These are phyloP conservation scores for Saccharomyces hybrid DNA, from an alignment of 1,139 yeast species.

Conservation along the genomic window DNA sequence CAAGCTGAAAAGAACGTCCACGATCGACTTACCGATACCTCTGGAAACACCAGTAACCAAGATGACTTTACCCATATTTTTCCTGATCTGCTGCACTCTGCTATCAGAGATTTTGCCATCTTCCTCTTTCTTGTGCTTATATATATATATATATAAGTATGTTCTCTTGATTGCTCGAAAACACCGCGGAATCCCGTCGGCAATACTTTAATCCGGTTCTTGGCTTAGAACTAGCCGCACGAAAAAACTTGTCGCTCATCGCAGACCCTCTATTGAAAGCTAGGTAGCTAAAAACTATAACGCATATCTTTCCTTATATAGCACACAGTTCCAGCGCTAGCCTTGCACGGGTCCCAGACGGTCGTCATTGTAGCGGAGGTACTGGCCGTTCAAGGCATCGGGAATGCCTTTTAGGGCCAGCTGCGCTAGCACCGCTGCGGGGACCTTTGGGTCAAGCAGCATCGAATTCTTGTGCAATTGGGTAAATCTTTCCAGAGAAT, in stretches of 20 bases:
- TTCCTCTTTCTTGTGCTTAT: not conserved
- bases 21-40: slow-evolving; percentile 77
- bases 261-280: not conserved
- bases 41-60: slow-evolving; percentile 66
- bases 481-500: slow-evolving; percentile 49
- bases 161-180: slow-evolving; percentile 31
- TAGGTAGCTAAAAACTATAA: not conserved
- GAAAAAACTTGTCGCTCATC: not conserved
- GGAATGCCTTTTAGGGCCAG: slow-evolving; percentile 55
- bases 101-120: not conserved
- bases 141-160: not conserved
- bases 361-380: slow-evolving; percentile 50
- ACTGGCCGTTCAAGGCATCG: slow-evolving; percentile 51
- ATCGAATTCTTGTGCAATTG: slow-evolving; percentile 49
- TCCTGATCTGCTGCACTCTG: not conserved
- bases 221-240: not conserved
- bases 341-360: not conserved
- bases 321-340: not conserved
- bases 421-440: slow-evolving; percentile 61
- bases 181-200: slow-evolving; percentile 18
- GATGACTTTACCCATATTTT: slow-evolving; percentile 30
- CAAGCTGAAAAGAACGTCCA: slow-evolving; percentile 42
- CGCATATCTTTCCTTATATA: not conserved
- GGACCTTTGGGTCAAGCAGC: slow-evolving; percentile 58
- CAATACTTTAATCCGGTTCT: not conserved